Base-by-base conservation (phyloP, 306 rosid genomes). In the Lotus japonicus region DNA sequence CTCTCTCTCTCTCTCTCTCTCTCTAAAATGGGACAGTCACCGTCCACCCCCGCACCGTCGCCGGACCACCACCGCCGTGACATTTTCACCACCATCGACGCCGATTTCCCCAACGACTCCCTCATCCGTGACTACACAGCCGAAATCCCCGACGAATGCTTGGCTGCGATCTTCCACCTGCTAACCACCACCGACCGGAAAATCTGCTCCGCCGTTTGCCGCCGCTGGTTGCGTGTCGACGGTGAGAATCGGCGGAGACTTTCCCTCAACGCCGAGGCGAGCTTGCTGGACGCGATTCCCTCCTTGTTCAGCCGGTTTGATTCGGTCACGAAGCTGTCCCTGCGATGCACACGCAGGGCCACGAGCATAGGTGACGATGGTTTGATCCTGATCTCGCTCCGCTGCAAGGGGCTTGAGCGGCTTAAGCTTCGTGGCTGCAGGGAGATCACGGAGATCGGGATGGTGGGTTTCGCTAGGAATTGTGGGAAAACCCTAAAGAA, bases 401-500 rank as follows among this genome's bases (percentile, higher is more conserved):
- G 85, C 1, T 89, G 95, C 82, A 55, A 10, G 83, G 84, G 58
- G 58, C 86, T 92, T 52, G 68, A 84, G 41, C 81, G 95, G 52
- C 76, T 92, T 49, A 92, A 92, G 81, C 85, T 92, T 19, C 94
- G 96, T 8, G 92, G 90, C 16, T 87, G 96, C 73, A 80, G 88
- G 19, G 84, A 77, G 33, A 56, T 89, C 68, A 82, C 98, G 26
- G 95, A 85, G 49, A 38, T 42, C 8, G 96, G 98, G 17, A 82
- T 92, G 87, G 79, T 75, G 2, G 43, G 70, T 15, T 74, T 92
- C 4, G 96, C 90, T 2, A 66, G 31, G 54, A 89, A 89, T 13
- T 87, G 87, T 63, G 6, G 36, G 7, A 84, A 67, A 67, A 60
- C 48, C 16, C 44, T 92, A 66, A 92, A 85, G 89, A 89, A 92